Conservation (phyloP, 305 asterid species). For the Salvia sclarea region DNA sequence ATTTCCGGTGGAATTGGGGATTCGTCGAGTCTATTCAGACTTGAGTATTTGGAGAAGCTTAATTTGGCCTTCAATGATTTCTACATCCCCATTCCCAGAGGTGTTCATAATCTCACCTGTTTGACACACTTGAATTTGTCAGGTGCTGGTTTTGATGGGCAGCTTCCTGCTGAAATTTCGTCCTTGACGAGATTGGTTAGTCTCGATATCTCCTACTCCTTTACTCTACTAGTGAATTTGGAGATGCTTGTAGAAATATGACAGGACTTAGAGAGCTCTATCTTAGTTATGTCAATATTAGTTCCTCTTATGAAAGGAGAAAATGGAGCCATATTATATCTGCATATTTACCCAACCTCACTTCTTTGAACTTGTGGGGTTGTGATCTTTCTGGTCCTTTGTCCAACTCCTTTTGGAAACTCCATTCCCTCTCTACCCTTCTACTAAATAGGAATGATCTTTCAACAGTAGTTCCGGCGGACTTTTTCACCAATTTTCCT, state of each 20-base stretch:
- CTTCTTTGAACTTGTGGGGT: conserved; percentile 37
- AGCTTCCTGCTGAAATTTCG: too few species aligned
- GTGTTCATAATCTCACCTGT: too few species aligned
- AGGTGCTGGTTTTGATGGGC: too few species aligned
- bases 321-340: conserved; percentile 43
- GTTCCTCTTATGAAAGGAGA: not conserved
- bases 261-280: conserved; percentile 40
- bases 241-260: conserved; percentile 36
- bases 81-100: too few species aligned
- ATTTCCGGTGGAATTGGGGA: conserved; percentile 36
- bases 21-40: too few species aligned
- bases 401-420: too few species aligned
- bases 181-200: not conserved
- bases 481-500: conserved; percentile 36
- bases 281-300: conserved; percentile 37
- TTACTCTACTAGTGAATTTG: conserved; percentile 36
- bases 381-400: too few species aligned
- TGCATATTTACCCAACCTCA: conserved; percentile 45
- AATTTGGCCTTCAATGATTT: too few species aligned
- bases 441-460: conserved; percentile 37
- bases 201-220: conserved; percentile 45
- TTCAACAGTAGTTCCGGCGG: conserved; percentile 24
- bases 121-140: too few species aligned
- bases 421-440: conserved; percentile 39
- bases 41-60: too few species aligned